These are phyloP conservation scores for Rhodotorula sp. DNA, from an alignment of 1,284 basidiomycete species.

Conservation along the genomic window DNA sequence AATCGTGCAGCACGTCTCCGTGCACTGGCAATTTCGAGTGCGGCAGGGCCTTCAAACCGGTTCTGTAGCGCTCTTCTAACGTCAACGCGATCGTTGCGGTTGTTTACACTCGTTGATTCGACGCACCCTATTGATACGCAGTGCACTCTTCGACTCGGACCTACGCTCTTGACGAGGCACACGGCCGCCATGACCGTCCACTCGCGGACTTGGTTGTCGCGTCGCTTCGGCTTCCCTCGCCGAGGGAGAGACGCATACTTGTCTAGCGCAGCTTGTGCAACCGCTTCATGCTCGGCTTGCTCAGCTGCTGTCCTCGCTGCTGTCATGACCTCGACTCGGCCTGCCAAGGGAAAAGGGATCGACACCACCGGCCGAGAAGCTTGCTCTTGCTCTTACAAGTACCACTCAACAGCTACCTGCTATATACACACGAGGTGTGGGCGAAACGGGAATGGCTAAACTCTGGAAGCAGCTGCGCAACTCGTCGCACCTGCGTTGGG, in stretches of 20 bases:
- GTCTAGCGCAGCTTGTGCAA: slow-evolving; percentile 16
- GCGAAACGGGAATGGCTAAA: neutral
- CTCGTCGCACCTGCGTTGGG: slow-evolving; percentile 4
- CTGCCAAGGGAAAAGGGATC: too few relatives aligned
- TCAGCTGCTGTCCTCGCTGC: too few relatives aligned
- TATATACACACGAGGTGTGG: neutral
- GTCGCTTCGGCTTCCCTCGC: slow-evolving; percentile 48
- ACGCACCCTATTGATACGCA: slow-evolving; percentile 41
- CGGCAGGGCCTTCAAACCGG: slow-evolving; percentile 85
- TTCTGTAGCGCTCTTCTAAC: slow-evolving; percentile 51
- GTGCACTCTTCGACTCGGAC: neutral
- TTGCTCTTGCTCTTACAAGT: neutral
- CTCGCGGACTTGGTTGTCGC: slow-evolving; percentile 48
- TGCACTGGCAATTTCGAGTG: slow-evolving; percentile 59
- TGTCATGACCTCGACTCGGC: neutral
- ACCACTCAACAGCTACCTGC: too few relatives aligned
- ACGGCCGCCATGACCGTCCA: slow-evolving; percentile 52
- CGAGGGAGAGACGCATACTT: slow-evolving; percentile 46
- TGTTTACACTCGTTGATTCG: neutral
- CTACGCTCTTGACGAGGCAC: neutral
- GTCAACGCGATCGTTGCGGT: neutral
- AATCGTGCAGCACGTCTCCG: slow-evolving; percentile 85
- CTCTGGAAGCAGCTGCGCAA: neutral
- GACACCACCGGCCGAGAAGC: neutral
- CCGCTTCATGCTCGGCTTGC: neutral